Percentiles rank a stretch among this genome's conserved stretches.
Conservation (phyloP, 2,329 filamentous ascomycete species). For the Ceratocystis destructans region DNA sequence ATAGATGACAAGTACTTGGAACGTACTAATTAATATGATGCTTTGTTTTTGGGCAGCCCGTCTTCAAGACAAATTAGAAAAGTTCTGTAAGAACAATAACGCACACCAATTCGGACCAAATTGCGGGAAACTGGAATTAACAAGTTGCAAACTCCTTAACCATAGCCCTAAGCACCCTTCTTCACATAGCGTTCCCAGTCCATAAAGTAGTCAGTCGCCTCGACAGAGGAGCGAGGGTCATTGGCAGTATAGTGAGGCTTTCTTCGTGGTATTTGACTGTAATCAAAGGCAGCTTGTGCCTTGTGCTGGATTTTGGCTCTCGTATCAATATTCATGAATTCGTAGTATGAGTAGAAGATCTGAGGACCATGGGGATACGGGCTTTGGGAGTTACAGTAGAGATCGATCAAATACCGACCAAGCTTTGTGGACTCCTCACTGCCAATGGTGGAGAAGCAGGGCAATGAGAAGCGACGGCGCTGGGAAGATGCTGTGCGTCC, state of each 20-base stretch:
- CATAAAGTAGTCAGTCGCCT: conserved; percentile 1
- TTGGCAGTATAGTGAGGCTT: conserved; percentile 1
- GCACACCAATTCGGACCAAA: neutral
- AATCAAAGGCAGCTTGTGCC: neutral
- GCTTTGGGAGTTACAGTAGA: conserved; percentile 1
- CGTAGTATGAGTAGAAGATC: neutral
- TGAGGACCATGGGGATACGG: conserved; percentile 3
- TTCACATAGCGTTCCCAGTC: neutral
- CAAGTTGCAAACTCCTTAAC: neutral
- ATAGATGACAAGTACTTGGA: too few species aligned
- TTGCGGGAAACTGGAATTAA: neutral
- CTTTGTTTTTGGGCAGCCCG: too few species aligned
- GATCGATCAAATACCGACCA: neutral
- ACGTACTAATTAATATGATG: too few species aligned
- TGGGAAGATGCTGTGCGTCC: neutral
- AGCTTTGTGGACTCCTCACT: neutral
- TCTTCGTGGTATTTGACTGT: neutral
- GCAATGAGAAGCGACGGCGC: neutral
- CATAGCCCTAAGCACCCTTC: neutral
- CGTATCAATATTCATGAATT: neutral
- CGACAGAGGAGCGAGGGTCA: neutral
- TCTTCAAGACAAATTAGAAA: too few species aligned
- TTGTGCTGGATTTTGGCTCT: neutral
- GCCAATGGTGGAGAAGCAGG: neutral
- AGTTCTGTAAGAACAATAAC: too few species aligned